Percentiles rank a stretch among this genome's conserved stretches.
These are phyloP conservation scores for Saccharomycopsis lassenensis DNA, from an alignment of 805 yeast species.

Conservation along the genomic window DNA sequence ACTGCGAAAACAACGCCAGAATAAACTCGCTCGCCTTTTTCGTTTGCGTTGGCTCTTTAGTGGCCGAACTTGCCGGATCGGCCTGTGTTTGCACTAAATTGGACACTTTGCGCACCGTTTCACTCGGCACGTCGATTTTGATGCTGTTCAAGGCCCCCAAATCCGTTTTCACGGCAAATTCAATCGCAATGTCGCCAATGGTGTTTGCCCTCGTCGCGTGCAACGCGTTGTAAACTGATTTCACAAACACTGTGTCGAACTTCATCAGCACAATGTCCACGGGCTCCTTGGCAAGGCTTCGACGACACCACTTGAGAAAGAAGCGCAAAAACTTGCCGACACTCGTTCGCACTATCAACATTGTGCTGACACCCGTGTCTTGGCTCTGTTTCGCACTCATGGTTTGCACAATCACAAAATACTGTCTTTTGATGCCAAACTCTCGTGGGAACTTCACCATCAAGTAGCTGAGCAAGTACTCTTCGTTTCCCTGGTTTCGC, in stretches of 20 bases:
- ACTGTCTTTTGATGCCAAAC: slow-evolving; percentile 6
- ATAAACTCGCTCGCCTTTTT: too few species aligned
- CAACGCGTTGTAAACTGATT: not conserved
- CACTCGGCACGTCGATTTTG: slow-evolving; percentile 1
- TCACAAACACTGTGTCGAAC: not conserved
- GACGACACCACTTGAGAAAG: slow-evolving; percentile 11
- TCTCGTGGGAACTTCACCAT: slow-evolving; percentile 8
- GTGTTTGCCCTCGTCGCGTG: slow-evolving; percentile 50
- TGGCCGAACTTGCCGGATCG: too few species aligned
- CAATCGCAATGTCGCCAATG: slow-evolving; percentile 54
- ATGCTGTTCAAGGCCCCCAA: slow-evolving; percentile 1
- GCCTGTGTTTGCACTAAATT: too few species aligned
- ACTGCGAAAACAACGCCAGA: too few species aligned
- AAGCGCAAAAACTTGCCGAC: not conserved
- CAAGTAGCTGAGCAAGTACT: slow-evolving; percentile 7
- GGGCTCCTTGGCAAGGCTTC: too few species aligned
- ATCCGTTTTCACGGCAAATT: slow-evolving; percentile 29
- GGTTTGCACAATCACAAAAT: slow-evolving; percentile 10
- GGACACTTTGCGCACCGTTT: slow-evolving; percentile 6
- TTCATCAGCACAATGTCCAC: slow-evolving; percentile 5
- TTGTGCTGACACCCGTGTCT: slow-evolving; percentile 1
- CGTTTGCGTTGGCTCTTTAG: too few species aligned
- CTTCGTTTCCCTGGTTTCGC: not conserved
- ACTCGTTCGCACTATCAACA: slow-evolving; percentile 5
- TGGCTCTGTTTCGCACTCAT: not conserved